A percentile compares a stretch with the other conserved stretches of the same genome.
Evolutionary conservation across 1,139 yeast genomes (phyloP).

Genomic region (Hemisphaericaspora lyxosophila): DNA sequence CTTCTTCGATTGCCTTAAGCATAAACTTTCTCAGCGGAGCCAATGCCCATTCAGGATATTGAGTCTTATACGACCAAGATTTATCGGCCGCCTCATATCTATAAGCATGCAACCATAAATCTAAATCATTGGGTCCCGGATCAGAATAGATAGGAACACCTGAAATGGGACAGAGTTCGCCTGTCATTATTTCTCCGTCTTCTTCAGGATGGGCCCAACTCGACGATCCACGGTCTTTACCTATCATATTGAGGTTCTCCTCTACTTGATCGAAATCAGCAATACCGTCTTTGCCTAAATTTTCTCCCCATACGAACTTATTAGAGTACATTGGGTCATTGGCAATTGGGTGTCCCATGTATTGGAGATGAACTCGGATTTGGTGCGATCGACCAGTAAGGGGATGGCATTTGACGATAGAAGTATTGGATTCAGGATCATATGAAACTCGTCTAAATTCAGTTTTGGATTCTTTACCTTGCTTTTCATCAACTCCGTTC

Average conservation of each 20-base stretch:
- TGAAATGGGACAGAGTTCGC: conserved; percentile 63
- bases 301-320: conserved; percentile 68
- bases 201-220: conserved; percentile 63
- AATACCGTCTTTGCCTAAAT: conserved; percentile 53
- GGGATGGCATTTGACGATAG: conserved; percentile 83
- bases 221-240: conserved; percentile 65
- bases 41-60: conserved; percentile 85
- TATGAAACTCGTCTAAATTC: conserved; percentile 57
- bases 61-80: conserved; percentile 77
- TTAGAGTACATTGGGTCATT: conserved; percentile 87
- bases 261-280: conserved; percentile 49
- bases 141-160: conserved; percentile 77
- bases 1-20: conserved; percentile 71
- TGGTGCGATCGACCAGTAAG: conserved; percentile 94
- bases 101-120: conserved; percentile 88
- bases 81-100: conserved; percentile 59
- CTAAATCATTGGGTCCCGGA: conserved; percentile 84
- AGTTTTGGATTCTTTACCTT: conserved; percentile 67
- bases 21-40: conserved; percentile 55
- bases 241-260: conserved; percentile 56
- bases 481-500: conserved; percentile 60
- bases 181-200: conserved; percentile 62
- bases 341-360: conserved; percentile 84
- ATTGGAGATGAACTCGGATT: conserved; percentile 87
- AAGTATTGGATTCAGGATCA: conserved; percentile 55